Base-by-base conservation (phyloP, 495 filamentous ascomycete species). In the Hypomontagnella monticulosa region DNA sequence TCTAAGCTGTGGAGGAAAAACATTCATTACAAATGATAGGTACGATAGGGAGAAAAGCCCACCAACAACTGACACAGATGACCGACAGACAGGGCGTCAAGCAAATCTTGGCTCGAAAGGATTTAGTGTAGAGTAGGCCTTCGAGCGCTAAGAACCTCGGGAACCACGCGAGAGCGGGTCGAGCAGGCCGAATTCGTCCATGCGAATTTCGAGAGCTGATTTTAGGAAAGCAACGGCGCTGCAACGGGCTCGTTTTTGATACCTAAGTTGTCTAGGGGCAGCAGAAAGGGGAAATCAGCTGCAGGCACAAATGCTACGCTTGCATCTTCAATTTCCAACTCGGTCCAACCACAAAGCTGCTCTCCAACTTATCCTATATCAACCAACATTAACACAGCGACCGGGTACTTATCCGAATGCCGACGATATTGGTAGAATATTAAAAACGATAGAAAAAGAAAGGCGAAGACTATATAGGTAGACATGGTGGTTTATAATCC, bases 81-180 rank as follows among this genome's bases (percentile, higher is more conserved):
- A 61, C 57, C 48, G 51, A 32, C 53, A 49, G 33, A 40, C 14
- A 33, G 30, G 41, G 16, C 18, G 16, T 41, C 18, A 33, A 18
- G 20, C 30, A 32, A 27, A 64, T 57, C 60, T 67, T 67, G 58
- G 64, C 58, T 67, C 46, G 34, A 57, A 58, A 34, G 47, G 64
- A 58, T 61, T 50, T 34, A 40, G 44, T 44, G n/a, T 16, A 20
- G 8, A 4, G 33, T 8, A 41, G 48, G 23, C 30, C 8, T 44
- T 63, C 56, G 63, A 69, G 66, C 56, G 56, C 58, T 33, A 60
- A 48, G 10, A 46, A 38, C 44, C 23, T 27, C 23, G 23, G 23
- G 23, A 27, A 53, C 49, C 56, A 57, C 50, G 51, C 38, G 50
- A 34, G 59, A 68, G 46, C 55, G 59, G 65, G 59, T 55, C 54